A percentile compares a stretch with the other conserved stretches of the same genome.
These are phyloP conservation scores for Astrothelium macrocarpum DNA, from an alignment of 495 filamentous ascomycete species.

Conservation along the genomic window DNA sequence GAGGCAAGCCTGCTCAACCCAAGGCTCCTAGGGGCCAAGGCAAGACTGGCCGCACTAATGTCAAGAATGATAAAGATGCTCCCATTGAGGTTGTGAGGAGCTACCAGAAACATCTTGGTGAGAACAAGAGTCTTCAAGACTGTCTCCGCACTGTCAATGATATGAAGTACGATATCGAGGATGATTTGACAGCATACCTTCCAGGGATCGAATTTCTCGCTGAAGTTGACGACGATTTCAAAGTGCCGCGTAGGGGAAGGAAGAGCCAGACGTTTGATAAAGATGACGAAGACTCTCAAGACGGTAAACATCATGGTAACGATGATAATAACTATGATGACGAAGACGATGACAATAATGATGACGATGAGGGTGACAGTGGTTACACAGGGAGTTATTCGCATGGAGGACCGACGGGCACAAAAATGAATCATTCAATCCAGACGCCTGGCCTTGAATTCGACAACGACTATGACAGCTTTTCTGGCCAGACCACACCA, in stretches of 20 bases:
- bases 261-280: slow-evolving; percentile 4
- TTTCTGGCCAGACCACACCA: neutral
- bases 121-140: slow-evolving; percentile 2
- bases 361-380: neutral
- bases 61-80: slow-evolving; percentile 7
- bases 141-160: slow-evolving; percentile 5
- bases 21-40: slow-evolving; percentile 7
- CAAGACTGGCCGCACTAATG: neutral
- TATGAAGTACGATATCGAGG: slow-evolving; percentile 4
- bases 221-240: slow-evolving; percentile 2
- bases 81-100: slow-evolving; percentile 5
- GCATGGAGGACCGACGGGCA: neutral
- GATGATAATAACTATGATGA: neutral
- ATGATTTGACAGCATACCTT: slow-evolving; percentile 7
- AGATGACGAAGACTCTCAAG: slow-evolving; percentile 9
- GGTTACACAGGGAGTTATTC: neutral
- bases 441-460: neutral
- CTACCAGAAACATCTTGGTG: neutral
- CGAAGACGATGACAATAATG: neutral
- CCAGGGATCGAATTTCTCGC: slow-evolving; percentile 23
- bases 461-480: neutral
- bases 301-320: too few relatives aligned
- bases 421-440: neutral
- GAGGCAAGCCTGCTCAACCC: neutral
- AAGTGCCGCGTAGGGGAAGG: neutral